Percentiles rank a stretch among this genome's conserved stretches.
phyloP scores from a whole-genome alignment of 306 rosid species.

The Macrotyloma uniflorum region DNA sequence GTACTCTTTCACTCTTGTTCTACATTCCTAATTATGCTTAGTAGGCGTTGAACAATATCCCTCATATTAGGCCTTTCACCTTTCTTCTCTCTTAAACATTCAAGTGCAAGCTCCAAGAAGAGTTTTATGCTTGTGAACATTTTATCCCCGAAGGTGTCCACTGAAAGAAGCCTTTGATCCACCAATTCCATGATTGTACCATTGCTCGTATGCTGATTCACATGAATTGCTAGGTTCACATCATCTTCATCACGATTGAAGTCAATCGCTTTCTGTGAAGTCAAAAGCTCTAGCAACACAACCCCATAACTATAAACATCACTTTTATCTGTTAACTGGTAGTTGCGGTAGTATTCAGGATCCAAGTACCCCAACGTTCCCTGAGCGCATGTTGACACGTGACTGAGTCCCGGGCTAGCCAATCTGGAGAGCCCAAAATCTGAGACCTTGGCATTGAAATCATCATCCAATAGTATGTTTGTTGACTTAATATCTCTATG shows the following conservation, averaged over 20 bases:
- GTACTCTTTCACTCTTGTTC: slow-evolving; percentile 43
- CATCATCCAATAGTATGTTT: slow-evolving; percentile 75
- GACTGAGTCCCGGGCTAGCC: slow-evolving; percentile 89
- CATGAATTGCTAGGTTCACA: slow-evolving; percentile 74
- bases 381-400: slow-evolving; percentile 96
- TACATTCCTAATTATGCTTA: slow-evolving; percentile 53
- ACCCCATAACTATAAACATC: slow-evolving; percentile 96
- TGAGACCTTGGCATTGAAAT: slow-evolving; percentile 75
- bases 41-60: slow-evolving; percentile 69
- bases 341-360: slow-evolving; percentile 90
- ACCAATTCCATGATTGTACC: slow-evolving; percentile 58
- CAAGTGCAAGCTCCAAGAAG: slow-evolving; percentile 75
- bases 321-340: slow-evolving; percentile 88
- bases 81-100: slow-evolving; percentile 81
- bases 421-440: slow-evolving; percentile 95
- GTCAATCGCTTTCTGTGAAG: slow-evolving; percentile 85
- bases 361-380: slow-evolving; percentile 95
- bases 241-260: slow-evolving; percentile 75
- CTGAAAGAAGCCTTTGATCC: slow-evolving; percentile 61
- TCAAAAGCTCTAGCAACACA: slow-evolving; percentile 82
- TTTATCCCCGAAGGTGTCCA: slow-evolving; percentile 39
- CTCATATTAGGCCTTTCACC: slow-evolving; percentile 88
- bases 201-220: slow-evolving; percentile 55
- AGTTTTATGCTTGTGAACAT: slow-evolving; percentile 56
- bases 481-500: slow-evolving; percentile 98